Percentiles rank a stretch among this genome's conserved stretches.
These are phyloP conservation scores for Henckelia pumila DNA, from an alignment of 257 asterid genomes.

Conservation along the genomic window DNA sequence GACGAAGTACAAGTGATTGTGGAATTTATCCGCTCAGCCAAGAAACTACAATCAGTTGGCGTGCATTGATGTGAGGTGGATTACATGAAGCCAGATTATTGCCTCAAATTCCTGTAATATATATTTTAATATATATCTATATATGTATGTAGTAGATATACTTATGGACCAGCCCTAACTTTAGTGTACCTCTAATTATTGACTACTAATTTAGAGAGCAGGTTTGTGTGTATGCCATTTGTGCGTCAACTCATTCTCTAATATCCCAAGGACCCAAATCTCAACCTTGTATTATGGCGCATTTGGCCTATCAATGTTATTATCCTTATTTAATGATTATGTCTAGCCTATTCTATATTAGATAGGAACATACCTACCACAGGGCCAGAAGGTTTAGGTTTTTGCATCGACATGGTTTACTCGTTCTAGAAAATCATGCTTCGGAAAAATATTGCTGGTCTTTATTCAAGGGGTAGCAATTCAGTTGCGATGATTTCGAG, in stretches of 20 bases:
- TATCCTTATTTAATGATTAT: background rate
- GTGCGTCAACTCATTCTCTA: constrained; percentile 14
- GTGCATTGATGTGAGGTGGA: constrained; percentile 33
- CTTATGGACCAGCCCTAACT: constrained; percentile 34
- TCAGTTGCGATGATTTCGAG: too few relatives aligned
- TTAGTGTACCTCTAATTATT: constrained; percentile 49
- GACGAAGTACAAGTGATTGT: constrained; percentile 76
- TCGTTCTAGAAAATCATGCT: too few relatives aligned
- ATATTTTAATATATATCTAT: constrained; percentile 33
- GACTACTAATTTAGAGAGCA: constrained; percentile 44
- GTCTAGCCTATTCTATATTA: background rate
- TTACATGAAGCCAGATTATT: constrained; percentile 21
- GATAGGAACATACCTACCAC: too few relatives aligned
- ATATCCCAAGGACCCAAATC: constrained; percentile 26
- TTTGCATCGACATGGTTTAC: too few relatives aligned
- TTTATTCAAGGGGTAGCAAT: too few relatives aligned
- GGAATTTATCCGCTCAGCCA: constrained; percentile 72
- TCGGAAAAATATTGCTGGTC: too few relatives aligned
- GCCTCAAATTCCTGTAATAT: constrained; percentile 32
- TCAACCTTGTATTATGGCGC: constrained; percentile 41
- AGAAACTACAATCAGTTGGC: constrained; percentile 47
- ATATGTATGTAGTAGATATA: constrained; percentile 33
- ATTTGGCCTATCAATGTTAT: constrained; percentile 21
- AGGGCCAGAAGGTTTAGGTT: too few relatives aligned
- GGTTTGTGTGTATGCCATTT: constrained; percentile 28